Conservation (phyloP, 192 early-diverging fungal genomes). For the Gonapodya sp. region DNA sequence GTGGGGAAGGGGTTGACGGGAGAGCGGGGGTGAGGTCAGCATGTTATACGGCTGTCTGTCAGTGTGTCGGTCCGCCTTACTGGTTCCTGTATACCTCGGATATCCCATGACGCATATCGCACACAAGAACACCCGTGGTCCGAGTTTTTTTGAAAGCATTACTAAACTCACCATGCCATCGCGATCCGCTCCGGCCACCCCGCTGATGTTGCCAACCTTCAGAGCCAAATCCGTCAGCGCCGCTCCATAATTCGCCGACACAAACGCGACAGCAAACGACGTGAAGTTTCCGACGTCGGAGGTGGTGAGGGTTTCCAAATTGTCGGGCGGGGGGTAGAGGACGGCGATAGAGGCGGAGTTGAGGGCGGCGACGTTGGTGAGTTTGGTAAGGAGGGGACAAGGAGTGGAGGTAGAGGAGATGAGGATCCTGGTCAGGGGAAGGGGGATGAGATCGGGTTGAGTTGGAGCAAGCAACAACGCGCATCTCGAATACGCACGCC, state of each 20-base stretch:
- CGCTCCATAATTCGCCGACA: background rate
- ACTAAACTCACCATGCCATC: background rate
- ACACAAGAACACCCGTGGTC: too few relatives aligned
- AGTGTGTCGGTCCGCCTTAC: too few relatives aligned
- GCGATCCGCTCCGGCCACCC: background rate
- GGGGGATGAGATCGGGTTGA: too few relatives aligned
- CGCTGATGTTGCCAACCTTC: background rate
- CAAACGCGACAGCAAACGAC: background rate
- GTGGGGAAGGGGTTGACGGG: too few relatives aligned
- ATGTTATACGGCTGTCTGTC: too few relatives aligned
- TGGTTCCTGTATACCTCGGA: too few relatives aligned
- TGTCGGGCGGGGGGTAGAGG: background rate
- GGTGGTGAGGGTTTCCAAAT: background rate
- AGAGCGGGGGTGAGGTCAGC: too few relatives aligned
- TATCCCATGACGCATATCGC: too few relatives aligned
- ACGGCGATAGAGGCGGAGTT: background rate
- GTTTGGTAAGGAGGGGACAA: background rate
- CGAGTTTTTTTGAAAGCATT: too few relatives aligned
- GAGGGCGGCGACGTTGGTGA: background rate
- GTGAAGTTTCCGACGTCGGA: background rate
- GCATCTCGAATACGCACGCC: too few relatives aligned
- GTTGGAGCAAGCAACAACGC: too few relatives aligned
- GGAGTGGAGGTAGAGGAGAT: background rate
- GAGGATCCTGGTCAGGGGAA: background rate
- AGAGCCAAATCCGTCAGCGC: background rate